These are phyloP conservation scores for Lactifluus hygrophoroides DNA, from an alignment of 768 basidiomycete species.

Conservation along the genomic window DNA sequence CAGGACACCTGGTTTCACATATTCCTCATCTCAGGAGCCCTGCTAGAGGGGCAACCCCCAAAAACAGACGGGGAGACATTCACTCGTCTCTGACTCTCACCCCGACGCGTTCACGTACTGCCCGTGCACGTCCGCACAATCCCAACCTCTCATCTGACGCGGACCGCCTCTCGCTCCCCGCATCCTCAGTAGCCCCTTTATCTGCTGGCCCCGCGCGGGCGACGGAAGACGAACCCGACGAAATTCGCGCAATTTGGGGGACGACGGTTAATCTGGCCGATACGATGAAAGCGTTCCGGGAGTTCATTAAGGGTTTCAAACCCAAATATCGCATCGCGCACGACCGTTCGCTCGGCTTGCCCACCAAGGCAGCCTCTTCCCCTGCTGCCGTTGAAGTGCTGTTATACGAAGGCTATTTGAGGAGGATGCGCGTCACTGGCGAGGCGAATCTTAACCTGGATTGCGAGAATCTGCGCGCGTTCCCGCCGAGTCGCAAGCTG, in stretches of 20 bases:
- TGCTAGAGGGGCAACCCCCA: slow-evolving; percentile 46
- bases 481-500: slow-evolving; percentile 76
- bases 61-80: slow-evolving; percentile 80
- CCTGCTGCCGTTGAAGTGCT: slow-evolving; percentile 61
- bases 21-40: slow-evolving; percentile 38
- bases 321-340: slow-evolving; percentile 73
- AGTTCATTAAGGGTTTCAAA: slow-evolving; percentile 89
- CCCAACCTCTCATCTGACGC: slow-evolving; percentile 51
- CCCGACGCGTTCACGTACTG: slow-evolving; percentile 34
- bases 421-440: slow-evolving; percentile 84
- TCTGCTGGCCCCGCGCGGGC: slow-evolving; percentile 56
- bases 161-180: slow-evolving; percentile 46
- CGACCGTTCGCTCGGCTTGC: slow-evolving; percentile 54
- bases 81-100: slow-evolving; percentile 69
- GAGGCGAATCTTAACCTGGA: slow-evolving; percentile 92
- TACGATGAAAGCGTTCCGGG: slow-evolving; percentile 84
- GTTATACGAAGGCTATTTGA: slow-evolving; percentile 73
- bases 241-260: slow-evolving; percentile 93
- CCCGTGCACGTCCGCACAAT: slow-evolving; percentile 30
- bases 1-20: background rate
- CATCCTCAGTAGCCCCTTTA: slow-evolving; percentile 46
- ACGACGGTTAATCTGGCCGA: slow-evolving; percentile 90
- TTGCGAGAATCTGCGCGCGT: slow-evolving; percentile 75
- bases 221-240: slow-evolving; percentile 71
- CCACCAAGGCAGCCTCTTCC: slow-evolving; percentile 40